Percentiles rank a stretch among this genome's conserved stretches.
Evolutionary conservation across 768 basidiomycete genomes (phyloP).

Genomic region (Chalciporus chontae): DNA sequence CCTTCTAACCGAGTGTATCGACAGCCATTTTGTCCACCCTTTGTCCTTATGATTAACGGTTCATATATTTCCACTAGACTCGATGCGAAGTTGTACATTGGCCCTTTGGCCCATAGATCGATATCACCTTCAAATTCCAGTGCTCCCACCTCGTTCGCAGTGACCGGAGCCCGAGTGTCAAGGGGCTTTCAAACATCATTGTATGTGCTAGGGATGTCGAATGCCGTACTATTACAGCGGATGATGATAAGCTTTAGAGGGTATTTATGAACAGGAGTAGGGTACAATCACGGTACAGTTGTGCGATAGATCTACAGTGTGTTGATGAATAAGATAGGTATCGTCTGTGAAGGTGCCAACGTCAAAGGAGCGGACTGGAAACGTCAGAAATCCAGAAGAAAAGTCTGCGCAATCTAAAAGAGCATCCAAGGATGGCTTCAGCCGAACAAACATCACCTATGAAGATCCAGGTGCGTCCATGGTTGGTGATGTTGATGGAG

Average conservation of each 20-base stretch:
- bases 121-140: too few species aligned
- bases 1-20: conserved; percentile 24
- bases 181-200: too few species aligned
- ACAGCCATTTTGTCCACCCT: conserved; percentile 14
- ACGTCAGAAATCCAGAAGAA: background rate
- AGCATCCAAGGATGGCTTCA: background rate
- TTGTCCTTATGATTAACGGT: conserved; percentile 19
- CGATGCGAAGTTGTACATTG: background rate
- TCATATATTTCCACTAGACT: conserved; percentile 4
- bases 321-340: conserved; percentile 13
- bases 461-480: conserved; percentile 10
- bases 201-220: too few species aligned
- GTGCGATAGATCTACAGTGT: conserved; percentile 19
- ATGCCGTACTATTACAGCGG: conserved; percentile 7
- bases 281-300: conserved; percentile 5
- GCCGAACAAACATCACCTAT: conserved; percentile 6
- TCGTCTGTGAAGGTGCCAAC: conserved; percentile 4
- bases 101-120: too few species aligned
- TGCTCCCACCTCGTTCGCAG: background rate
- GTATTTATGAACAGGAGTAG: conserved; percentile 7
- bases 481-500: conserved; percentile 2
- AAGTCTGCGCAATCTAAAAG: background rate
- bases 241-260: too few species aligned
- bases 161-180: background rate
- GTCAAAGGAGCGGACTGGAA: conserved; percentile 12